Conservation (phyloP, 2,329 filamentous ascomycete species). For the Aspergillus nomiae region DNA sequence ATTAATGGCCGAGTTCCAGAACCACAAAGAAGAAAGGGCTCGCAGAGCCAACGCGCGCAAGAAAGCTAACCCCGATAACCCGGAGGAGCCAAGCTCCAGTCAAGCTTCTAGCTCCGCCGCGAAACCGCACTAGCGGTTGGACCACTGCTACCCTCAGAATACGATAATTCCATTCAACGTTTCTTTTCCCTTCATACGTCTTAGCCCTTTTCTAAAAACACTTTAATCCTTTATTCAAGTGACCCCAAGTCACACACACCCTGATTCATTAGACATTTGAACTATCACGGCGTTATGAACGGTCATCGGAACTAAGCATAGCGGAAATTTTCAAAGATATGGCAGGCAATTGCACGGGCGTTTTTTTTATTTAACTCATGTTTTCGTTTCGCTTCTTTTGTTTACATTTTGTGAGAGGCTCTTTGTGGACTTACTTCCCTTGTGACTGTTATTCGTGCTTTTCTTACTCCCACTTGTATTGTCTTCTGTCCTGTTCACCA, state of each 20-base stretch:
- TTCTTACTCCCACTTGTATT: background rate
- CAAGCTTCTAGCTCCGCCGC: background rate
- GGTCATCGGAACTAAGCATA: slow-evolving; percentile 7
- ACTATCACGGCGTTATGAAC: slow-evolving; percentile 4
- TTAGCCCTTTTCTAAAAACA: background rate
- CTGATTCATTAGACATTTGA: slow-evolving; percentile 1
- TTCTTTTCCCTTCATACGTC: background rate
- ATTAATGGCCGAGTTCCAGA: slow-evolving; percentile 23
- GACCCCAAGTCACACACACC: background rate
- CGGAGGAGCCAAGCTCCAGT: slow-evolving; percentile 1
- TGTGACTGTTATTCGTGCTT: background rate
- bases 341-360: background rate
- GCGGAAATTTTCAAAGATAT: background rate
- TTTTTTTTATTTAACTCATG: background rate
- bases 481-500: background rate
- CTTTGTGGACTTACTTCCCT: background rate
- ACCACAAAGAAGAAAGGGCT: slow-evolving; percentile 22
- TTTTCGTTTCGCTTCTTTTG: background rate
- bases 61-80: slow-evolving; percentile 5
- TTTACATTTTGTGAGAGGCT: background rate
- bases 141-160: background rate
- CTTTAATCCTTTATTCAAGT: slow-evolving; percentile 1
- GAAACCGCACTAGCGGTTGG: background rate
- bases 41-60: slow-evolving; percentile 20
- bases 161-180: background rate